Evolutionary conservation across 225 moss, liverwort and hornwort species (phyloP).

Genomic region (Physcomitrellopsis africana): DNA sequence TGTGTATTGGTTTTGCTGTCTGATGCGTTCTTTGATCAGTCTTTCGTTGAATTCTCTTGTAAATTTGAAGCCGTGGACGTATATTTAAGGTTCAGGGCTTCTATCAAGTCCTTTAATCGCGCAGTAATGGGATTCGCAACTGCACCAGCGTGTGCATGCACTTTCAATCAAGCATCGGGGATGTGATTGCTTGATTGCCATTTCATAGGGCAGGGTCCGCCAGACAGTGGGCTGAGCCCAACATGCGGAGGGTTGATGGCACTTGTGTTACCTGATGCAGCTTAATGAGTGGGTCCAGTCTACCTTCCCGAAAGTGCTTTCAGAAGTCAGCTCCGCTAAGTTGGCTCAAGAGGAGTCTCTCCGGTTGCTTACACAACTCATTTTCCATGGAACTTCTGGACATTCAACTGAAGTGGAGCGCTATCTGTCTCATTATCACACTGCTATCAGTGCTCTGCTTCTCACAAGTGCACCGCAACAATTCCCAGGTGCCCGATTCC

Average conservation of each 20-base stretch:
- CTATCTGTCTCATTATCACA: constrained; percentile 78
- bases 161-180: constrained; percentile 27
- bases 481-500: constrained; percentile 68
- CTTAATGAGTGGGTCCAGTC: constrained; percentile 84
- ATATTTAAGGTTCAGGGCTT: background rate
- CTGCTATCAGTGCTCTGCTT: constrained; percentile 81
- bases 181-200: constrained; percentile 30
- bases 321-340: constrained; percentile 83
- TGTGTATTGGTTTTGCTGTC: background rate
- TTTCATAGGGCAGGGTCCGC: constrained; percentile 31
- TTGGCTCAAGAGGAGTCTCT: constrained; percentile 84
- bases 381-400: constrained; percentile 51
- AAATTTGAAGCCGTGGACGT: too few species aligned
- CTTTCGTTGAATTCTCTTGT: background rate
- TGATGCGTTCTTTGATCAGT: background rate
- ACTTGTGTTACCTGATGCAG: constrained; percentile 81
- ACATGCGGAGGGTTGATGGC: constrained; percentile 57
- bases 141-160: background rate
- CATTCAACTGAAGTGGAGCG: constrained; percentile 54
- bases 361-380: constrained; percentile 66
- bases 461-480: constrained; percentile 80
- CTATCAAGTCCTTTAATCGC: background rate
- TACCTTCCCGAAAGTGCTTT: constrained; percentile 78
- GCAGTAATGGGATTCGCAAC: too few species aligned
- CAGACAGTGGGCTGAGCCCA: constrained; percentile 34